phyloP scores from a whole-genome alignment of 139 green algal species.

The Chlorella sp. region DNA sequence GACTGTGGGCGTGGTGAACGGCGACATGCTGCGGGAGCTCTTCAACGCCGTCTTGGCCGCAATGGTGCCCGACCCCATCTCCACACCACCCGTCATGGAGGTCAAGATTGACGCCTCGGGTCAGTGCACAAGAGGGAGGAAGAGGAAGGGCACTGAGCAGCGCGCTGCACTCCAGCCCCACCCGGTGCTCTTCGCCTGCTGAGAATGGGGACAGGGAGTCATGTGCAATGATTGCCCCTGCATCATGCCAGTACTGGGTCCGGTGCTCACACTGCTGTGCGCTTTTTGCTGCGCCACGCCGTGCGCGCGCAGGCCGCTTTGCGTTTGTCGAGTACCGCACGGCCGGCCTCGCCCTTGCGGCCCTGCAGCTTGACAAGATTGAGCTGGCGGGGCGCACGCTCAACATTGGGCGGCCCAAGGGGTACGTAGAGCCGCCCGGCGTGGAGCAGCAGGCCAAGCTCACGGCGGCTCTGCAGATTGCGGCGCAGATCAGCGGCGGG shows the following conservation, averaged over 20 bases:
- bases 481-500: constrained; percentile 16
- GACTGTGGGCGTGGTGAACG: constrained; percentile 63
- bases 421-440: constrained; percentile 61
- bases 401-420: constrained; percentile 86
- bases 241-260: too few species aligned
- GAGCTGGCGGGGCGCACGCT: constrained; percentile 76
- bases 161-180: too few species aligned
- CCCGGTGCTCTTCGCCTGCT: too few species aligned
- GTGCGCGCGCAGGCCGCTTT: constrained; percentile 76
- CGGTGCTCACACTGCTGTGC: too few species aligned
- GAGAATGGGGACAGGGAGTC: too few species aligned
- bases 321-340: constrained; percentile 84
- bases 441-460: constrained; percentile 21
- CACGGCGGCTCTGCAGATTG: constrained; percentile 47
- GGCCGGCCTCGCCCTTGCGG: constrained; percentile 65
- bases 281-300: too few species aligned
- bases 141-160: too few species aligned
- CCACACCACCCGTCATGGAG: constrained; percentile 66
- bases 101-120: constrained; percentile 58
- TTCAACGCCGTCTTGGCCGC: constrained; percentile 75
- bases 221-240: too few species aligned
- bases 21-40: constrained; percentile 73
- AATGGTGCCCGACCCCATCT: constrained; percentile 58
- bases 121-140: too few species aligned
- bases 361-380: constrained; percentile 82